These are phyloP conservation scores for Schizophyllum commune DNA, from an alignment of 1,284 basidiomycete species.

Conservation along the genomic window DNA sequence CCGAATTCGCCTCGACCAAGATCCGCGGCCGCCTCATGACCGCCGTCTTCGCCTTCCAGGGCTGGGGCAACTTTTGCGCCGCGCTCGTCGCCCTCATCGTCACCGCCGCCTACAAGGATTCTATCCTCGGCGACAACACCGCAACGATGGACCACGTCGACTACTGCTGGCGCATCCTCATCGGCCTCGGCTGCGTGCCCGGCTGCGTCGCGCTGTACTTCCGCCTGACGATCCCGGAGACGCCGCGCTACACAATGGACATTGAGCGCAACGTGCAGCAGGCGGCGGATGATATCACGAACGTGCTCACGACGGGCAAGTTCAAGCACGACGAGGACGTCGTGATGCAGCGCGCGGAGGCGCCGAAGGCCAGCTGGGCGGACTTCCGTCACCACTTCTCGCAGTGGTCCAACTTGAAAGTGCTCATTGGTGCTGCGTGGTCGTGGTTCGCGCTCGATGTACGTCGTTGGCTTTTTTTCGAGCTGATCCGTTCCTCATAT, in stretches of 20 bases:
- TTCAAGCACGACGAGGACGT: constrained; percentile 50
- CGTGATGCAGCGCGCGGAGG: constrained; percentile 47
- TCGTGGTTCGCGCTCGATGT: constrained; percentile 78
- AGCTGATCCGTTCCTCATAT: constrained; percentile 5
- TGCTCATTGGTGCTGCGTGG: constrained; percentile 55
- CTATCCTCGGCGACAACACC: constrained; percentile 44
- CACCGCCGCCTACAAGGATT: constrained; percentile 59
- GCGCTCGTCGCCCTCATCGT: constrained; percentile 65
- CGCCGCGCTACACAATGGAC: constrained; percentile 86
- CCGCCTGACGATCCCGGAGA: constrained; percentile 73
- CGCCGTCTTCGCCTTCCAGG: constrained; percentile 62
- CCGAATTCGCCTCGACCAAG: constrained; percentile 70
- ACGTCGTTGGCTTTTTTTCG: constrained; percentile 15
- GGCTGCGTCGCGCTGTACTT: constrained; percentile 65
- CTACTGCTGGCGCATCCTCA: constrained; percentile 62
- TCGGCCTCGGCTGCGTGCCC: constrained; percentile 66
- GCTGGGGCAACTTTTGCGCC: constrained; percentile 68
- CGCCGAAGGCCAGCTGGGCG: constrained; percentile 53
- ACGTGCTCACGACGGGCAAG: constrained; percentile 50
- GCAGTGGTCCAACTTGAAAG: constrained; percentile 57
- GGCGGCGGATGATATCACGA: constrained; percentile 59
- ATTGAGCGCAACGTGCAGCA: constrained; percentile 78
- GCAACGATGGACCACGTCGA: constrained; percentile 41
- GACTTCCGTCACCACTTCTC: constrained; percentile 63
- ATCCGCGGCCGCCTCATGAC: constrained; percentile 71